Evolutionary conservation across 768 basidiomycete genomes (phyloP).

Genomic region (Rhizopogon rudus): DNA sequence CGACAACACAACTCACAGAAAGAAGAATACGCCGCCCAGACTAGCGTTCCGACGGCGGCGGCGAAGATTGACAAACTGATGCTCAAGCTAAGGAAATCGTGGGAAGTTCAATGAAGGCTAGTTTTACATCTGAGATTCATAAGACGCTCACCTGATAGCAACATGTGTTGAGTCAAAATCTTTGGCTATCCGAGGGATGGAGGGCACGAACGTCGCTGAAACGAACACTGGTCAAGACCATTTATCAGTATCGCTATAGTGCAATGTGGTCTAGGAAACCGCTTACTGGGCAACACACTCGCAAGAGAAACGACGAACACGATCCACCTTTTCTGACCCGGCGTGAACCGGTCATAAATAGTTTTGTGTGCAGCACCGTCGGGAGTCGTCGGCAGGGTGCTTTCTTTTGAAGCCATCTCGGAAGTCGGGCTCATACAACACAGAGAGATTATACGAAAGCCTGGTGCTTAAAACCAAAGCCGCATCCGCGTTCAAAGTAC

Average conservation of each 20-base stretch:
- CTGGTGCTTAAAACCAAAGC: too few species aligned
- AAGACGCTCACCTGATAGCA: slow-evolving; percentile 42
- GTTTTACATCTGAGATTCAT: not conserved
- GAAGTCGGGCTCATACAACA: too few species aligned
- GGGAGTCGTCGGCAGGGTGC: not conserved
- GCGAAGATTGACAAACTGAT: slow-evolving; percentile 43
- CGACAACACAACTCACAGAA: slow-evolving; percentile 29
- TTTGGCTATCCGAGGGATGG: slow-evolving; percentile 60
- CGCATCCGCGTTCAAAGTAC: too few species aligned
- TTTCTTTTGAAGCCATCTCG: slow-evolving; percentile 1
- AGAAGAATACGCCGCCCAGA: slow-evolving; percentile 43
- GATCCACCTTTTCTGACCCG: slow-evolving; percentile 43
- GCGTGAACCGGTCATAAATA: slow-evolving; percentile 39
- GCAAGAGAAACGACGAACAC: slow-evolving; percentile 49
- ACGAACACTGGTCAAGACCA: slow-evolving; percentile 21
- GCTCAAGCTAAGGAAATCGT: slow-evolving; percentile 27
- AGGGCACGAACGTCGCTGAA: slow-evolving; percentile 59
- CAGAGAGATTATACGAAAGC: too few species aligned
- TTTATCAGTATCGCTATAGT: not conserved
- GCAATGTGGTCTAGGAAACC: not conserved
- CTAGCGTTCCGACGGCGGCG: slow-evolving; percentile 36
- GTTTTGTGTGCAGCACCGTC: not conserved
- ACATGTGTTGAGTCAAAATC: slow-evolving; percentile 51
- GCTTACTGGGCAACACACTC: slow-evolving; percentile 54
- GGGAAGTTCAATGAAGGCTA: too few species aligned